These are phyloP conservation scores for Xanthoconium stramineum DNA, from an alignment of 768 basidiomycete species.

Conservation along the genomic window DNA sequence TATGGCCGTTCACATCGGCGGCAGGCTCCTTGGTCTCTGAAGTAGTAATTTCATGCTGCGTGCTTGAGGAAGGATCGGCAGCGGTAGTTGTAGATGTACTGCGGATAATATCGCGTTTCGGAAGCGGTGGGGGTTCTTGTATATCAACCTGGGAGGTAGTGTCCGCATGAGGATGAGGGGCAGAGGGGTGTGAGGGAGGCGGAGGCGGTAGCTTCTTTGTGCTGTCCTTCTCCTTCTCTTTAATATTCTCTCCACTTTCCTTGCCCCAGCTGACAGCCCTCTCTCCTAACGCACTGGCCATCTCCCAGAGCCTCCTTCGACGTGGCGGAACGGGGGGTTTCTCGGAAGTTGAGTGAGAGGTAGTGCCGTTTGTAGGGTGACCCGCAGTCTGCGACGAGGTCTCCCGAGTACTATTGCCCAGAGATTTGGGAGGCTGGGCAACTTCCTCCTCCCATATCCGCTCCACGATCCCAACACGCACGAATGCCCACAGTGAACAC, in stretches of 20 bases:
- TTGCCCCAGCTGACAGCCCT: constrained; percentile 55
- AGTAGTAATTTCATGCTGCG: not conserved
- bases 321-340: constrained; percentile 66
- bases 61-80: not conserved
- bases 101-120: constrained; percentile 45
- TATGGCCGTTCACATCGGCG: constrained; percentile 1
- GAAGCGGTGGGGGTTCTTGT: constrained; percentile 45
- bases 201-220: constrained; percentile 16
- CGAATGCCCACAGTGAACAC: constrained; percentile 89
- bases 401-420: constrained; percentile 2
- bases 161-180: constrained; percentile 19
- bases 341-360: constrained; percentile 20
- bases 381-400: not conserved
- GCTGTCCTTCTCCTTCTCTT: constrained; percentile 36
- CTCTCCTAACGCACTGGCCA: constrained; percentile 61
- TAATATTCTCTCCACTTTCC: constrained; percentile 30
- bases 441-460: constrained; percentile 86
- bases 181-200: constrained; percentile 27
- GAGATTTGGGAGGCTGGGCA: constrained; percentile 29
- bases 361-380: not conserved
- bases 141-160: constrained; percentile 6
- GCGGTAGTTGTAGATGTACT: constrained; percentile 15
- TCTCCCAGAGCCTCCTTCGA: constrained; percentile 62
- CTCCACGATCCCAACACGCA: constrained; percentile 77
- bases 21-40: constrained; percentile 3